These are phyloP conservation scores for Chlorophyllum brunneum DNA, from an alignment of 768 basidiomycete species.

Conservation along the genomic window DNA sequence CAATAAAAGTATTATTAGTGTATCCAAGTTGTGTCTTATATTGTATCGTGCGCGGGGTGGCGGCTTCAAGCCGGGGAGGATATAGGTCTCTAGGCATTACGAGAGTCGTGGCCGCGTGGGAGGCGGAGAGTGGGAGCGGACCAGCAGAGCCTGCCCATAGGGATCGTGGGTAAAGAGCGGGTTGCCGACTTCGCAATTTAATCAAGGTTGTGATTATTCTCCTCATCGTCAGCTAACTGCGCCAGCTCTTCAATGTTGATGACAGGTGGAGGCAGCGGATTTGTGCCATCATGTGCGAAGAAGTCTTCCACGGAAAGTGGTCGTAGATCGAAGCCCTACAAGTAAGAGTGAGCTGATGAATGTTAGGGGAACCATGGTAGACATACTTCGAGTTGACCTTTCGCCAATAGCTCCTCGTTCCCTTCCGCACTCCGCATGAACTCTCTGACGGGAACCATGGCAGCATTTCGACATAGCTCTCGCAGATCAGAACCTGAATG, in stretches of 20 bases:
- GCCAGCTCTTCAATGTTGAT: constrained; percentile 1
- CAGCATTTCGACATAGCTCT: constrained; percentile 90
- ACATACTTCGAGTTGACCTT: constrained; percentile 45
- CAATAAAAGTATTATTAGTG: background rate
- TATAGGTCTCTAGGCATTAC: too few species aligned
- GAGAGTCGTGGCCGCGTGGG: too few species aligned
- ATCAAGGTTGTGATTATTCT: background rate
- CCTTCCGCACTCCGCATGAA: constrained; percentile 55
- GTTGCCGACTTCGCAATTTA: background rate
- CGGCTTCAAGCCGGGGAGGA: too few species aligned
- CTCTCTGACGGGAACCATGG: constrained; percentile 89
- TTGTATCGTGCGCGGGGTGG: background rate
- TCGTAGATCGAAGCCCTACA: constrained; percentile 76
- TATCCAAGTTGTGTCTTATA: background rate
- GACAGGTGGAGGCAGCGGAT: constrained; percentile 27
- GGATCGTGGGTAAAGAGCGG: background rate
- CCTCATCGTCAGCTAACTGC: constrained; percentile 9
- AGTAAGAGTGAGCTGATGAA: background rate
- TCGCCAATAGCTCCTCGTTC: constrained; percentile 40
- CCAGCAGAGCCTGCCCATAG: background rate
- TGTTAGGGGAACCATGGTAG: background rate
- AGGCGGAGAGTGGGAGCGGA: background rate
- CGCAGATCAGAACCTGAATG: constrained; percentile 88
- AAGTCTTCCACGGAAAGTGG: constrained; percentile 74
- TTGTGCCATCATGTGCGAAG: constrained; percentile 37